Evolutionary conservation across 768 basidiomycete species (phyloP), one percentile per base, ranked within the genome.

Genomic region (Leccinum boreale): DNA sequence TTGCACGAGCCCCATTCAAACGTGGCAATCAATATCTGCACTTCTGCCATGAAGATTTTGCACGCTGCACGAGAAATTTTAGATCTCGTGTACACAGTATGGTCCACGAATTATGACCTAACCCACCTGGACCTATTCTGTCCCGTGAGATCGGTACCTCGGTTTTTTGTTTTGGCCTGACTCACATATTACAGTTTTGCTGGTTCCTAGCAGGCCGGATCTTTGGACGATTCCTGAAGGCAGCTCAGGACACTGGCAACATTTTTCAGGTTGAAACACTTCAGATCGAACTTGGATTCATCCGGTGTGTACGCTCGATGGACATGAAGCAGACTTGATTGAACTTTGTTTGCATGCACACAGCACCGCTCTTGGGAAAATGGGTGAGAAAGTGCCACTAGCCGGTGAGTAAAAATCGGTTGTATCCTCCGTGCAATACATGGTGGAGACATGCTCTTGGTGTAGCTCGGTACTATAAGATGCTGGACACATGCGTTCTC

Each of bases 1-100:
- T 72, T 92, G 44, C 90, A 91, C 63, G 90, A 92, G 61, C 87
- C 88, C 3, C 88, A 90, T 65, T 87, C 89, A 17, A 80, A 83
- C 58, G 76, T 87, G 49, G 75, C 77, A 24, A 74, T 71, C 48
- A 77, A 78, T 17, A 81, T 82, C 35, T 91, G 89, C 62, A 77
- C 84, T 44, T 90, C 87, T 44, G 85, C 88, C 14, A 77, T 84
- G 62, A 87, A 83, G 65, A 85, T 90, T 29, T 73, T 90, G 8
- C 80, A 79, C 1, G 83, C 89, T 24, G 82, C 88, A 3, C 80
- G 89, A 50, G 78, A 81, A 1, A 83, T 88, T 42, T 73, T 90
- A 45, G 85, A 90, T 61, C 73, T 88, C 15, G 80, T 89, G 36
- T 86, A 89, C 65, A 77, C 74, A 15, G 78, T 89, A 26, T 82